Conservation (phyloP, 1,284 basidiomycete genomes). For the Rhodotorula sp. region DNA sequence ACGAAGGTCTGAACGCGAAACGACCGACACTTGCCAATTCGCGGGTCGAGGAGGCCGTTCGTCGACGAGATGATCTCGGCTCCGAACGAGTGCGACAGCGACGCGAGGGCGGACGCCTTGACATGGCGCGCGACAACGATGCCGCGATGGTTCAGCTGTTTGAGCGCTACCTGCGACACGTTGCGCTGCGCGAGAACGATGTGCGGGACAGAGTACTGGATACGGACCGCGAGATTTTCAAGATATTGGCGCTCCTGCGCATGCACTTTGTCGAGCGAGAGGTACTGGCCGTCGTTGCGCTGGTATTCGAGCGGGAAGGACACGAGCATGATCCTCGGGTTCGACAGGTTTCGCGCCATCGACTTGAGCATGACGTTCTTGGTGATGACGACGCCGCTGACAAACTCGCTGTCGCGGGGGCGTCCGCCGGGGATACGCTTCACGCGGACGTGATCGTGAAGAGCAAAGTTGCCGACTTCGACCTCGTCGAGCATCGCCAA, state of each 20-base stretch:
- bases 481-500: constrained; percentile 49
- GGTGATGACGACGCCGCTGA: constrained; percentile 94
- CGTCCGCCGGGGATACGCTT: constrained; percentile 96
- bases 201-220: constrained; percentile 86
- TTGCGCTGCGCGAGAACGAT: constrained; percentile 88
- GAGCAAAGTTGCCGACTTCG: constrained; percentile 73
- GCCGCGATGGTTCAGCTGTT: constrained; percentile 74
- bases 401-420: constrained; percentile 90
- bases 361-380: constrained; percentile 96
- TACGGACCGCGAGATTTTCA: constrained; percentile 79
- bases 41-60: constrained; percentile 71
- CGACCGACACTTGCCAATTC: constrained; percentile 72
- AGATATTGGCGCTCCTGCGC: constrained; percentile 95
- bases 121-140: constrained; percentile 89
- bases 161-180: constrained; percentile 86
- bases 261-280: constrained; percentile 87
- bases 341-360: constrained; percentile 54
- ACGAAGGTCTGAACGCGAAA: constrained; percentile 93
- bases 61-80: constrained; percentile 93
- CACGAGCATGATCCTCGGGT: constrained; percentile 89
- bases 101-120: constrained; percentile 80
- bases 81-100: constrained; percentile 89
- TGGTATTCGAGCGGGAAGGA: constrained; percentile 95
- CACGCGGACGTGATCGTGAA: constrained; percentile 93
- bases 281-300: constrained; percentile 81